Evolutionary conservation across 2,329 filamentous ascomycete genomes (phyloP).

Genomic region (Fusarium liriodendri): DNA sequence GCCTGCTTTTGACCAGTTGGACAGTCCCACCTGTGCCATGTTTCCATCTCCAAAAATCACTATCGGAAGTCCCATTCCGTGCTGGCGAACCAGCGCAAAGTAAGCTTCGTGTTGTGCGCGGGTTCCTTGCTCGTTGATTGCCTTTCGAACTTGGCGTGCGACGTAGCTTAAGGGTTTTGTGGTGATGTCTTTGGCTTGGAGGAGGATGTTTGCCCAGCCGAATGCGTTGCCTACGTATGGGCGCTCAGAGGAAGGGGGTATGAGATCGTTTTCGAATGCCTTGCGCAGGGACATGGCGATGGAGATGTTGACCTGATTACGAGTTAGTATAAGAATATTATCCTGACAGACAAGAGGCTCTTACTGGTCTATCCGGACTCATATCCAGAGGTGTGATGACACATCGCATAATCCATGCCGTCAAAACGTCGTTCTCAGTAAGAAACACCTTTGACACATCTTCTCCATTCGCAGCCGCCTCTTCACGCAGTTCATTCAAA

Average conservation of each 20-base stretch:
- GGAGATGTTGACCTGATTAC: neutral
- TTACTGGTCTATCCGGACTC: slow-evolving; percentile 3
- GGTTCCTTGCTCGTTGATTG: slow-evolving; percentile 10
- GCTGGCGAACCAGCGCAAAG: neutral
- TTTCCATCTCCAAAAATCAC: neutral
- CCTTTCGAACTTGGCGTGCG: neutral
- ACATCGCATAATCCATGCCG: slow-evolving; percentile 16
- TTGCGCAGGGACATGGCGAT: slow-evolving; percentile 22
- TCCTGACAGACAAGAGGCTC: neutral
- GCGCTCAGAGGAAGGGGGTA: neutral
- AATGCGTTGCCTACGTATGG: slow-evolving; percentile 19
- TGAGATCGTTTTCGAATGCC: neutral
- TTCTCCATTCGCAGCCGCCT: neutral
- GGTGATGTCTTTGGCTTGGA: neutral
- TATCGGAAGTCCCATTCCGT: slow-evolving; percentile 1
- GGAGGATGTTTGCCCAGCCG: slow-evolving; percentile 9
- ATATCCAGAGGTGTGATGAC: slow-evolving; percentile 11
- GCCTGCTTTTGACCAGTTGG: slow-evolving; percentile 23
- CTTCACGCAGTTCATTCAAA: neutral
- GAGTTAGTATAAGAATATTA: neutral
- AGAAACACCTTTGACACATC: slow-evolving; percentile 10
- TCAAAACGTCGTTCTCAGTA: slow-evolving; percentile 22
- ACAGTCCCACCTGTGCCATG: slow-evolving; percentile 8
- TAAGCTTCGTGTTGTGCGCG: slow-evolving; percentile 13
- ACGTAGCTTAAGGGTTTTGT: slow-evolving; percentile 4